These are phyloP conservation scores for Paramecium sexaurelia DNA, from an alignment of 73 alveolate species.

Conservation along the genomic window DNA sequence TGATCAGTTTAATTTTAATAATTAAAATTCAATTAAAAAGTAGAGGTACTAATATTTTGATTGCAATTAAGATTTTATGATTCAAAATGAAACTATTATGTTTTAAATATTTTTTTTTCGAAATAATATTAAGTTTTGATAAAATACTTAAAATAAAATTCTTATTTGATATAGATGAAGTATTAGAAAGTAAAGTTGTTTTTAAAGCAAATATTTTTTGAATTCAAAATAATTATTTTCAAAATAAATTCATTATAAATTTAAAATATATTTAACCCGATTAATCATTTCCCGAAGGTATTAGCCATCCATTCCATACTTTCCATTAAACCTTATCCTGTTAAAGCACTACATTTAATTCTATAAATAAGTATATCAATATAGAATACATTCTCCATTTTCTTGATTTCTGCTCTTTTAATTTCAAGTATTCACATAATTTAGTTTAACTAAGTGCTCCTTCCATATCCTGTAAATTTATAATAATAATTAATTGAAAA, in stretches of 20 bases:
- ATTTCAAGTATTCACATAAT: conserved; percentile 63
- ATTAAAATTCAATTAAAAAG: too few relatives aligned
- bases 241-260: too few relatives aligned
- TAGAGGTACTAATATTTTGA: too few relatives aligned
- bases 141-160: too few relatives aligned
- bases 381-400: conserved; percentile 75
- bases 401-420: conserved; percentile 74
- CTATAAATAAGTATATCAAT: not conserved
- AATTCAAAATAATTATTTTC: not conserved
- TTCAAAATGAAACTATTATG: too few relatives aligned
- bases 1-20: too few relatives aligned
- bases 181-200: too few relatives aligned
- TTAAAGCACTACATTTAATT: conserved; percentile 64
- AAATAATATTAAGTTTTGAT: too few relatives aligned
- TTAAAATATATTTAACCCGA: not conserved
- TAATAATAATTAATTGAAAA: not conserved
- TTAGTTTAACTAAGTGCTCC: conserved; percentile 67
- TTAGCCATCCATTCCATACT: conserved; percentile 70
- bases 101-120: too few relatives aligned
- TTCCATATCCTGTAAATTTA: conserved; percentile 72
- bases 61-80: too few relatives aligned
- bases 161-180: too few relatives aligned
- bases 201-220: too few relatives aligned
- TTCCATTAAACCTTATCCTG: conserved; percentile 61
- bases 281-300: conserved; percentile 45